Conservation (phyloP, 1,284 basidiomycete genomes). For the Ustilago tritici region DNA sequence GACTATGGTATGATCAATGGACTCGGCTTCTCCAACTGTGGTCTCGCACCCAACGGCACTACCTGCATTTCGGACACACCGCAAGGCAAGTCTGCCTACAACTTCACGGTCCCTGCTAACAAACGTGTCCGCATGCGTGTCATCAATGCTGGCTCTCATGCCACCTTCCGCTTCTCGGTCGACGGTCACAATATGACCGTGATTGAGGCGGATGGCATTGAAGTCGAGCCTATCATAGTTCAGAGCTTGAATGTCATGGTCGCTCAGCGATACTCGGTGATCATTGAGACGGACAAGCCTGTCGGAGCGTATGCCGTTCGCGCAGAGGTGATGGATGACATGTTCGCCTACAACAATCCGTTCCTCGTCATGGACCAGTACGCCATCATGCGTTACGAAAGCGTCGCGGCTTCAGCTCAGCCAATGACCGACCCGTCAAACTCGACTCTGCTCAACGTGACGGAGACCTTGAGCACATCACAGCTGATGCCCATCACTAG, state of each 20-base stretch:
- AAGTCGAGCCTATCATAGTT: conserved; percentile 71
- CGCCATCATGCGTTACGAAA: conserved; percentile 70
- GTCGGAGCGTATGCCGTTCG: conserved; percentile 61
- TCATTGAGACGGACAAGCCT: conserved; percentile 66
- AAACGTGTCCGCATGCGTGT: conserved; percentile 74
- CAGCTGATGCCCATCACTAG: conserved; percentile 32
- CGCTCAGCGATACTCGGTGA: conserved; percentile 73
- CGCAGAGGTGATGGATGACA: conserved; percentile 71
- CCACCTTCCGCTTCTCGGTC: conserved; percentile 70
- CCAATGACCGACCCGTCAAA: conserved; percentile 27
- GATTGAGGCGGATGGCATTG: conserved; percentile 73
- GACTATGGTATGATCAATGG: conserved; percentile 74
- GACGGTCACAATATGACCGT: conserved; percentile 73
- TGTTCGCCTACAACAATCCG: conserved; percentile 68
- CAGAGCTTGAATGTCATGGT: conserved; percentile 71
- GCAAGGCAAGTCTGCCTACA: conserved; percentile 35
- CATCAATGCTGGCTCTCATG: conserved; percentile 67
- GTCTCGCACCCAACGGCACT: conserved; percentile 57
- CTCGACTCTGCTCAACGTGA: conserved; percentile 29
- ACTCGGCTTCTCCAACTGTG: conserved; percentile 61
- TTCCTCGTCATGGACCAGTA: conserved; percentile 69
- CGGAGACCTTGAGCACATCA: conserved; percentile 31
- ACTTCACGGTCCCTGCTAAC: conserved; percentile 59
- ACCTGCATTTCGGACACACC: conserved; percentile 41
- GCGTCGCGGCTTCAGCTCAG: conserved; percentile 55